Conservation (phyloP, 1,284 basidiomycete species). For the Cryptococcus wingfieldii region DNA sequence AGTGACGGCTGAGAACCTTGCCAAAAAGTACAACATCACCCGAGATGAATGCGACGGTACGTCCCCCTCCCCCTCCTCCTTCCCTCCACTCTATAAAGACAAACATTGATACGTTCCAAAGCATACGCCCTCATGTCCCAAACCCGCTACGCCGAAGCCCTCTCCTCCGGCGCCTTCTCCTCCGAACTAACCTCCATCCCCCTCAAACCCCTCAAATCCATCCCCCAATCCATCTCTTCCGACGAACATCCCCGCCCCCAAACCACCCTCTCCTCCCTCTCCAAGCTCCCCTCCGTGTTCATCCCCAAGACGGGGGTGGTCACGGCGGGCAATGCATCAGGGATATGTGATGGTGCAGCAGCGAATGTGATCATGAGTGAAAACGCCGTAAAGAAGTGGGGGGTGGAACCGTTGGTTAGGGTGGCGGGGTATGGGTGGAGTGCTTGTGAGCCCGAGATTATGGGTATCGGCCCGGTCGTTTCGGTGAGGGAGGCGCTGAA, state of each 20-base stretch:
- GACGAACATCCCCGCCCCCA: constrained; percentile 56
- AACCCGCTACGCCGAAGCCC: constrained; percentile 54
- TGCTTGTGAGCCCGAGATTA: constrained; percentile 56
- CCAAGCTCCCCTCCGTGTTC: constrained; percentile 53
- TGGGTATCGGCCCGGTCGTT: constrained; percentile 57
- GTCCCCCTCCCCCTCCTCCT: background rate
- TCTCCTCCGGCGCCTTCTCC: constrained; percentile 52
- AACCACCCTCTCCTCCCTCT: constrained; percentile 50
- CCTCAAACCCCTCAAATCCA: constrained; percentile 47
- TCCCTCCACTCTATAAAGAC: background rate
- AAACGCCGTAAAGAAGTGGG: constrained; percentile 49
- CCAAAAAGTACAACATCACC: constrained; percentile 54
- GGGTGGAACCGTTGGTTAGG: constrained; percentile 53
- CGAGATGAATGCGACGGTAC: constrained; percentile 54
- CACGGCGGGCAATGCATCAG: constrained; percentile 55
- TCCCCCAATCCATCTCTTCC: constrained; percentile 33
- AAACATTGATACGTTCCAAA: constrained; percentile 9
- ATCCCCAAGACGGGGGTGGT: constrained; percentile 54
- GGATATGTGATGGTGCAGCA: constrained; percentile 57
- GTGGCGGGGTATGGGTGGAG: constrained; percentile 54
- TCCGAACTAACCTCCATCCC: constrained; percentile 54
- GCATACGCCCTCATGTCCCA: constrained; percentile 56
- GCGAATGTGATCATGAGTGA: constrained; percentile 56
- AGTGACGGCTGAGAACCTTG: constrained; percentile 57
- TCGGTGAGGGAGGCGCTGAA: constrained; percentile 32